phyloP scores from a whole-genome alignment of 2,329 filamentous ascomycete genomes.

The Sphaerulina musiva region DNA sequence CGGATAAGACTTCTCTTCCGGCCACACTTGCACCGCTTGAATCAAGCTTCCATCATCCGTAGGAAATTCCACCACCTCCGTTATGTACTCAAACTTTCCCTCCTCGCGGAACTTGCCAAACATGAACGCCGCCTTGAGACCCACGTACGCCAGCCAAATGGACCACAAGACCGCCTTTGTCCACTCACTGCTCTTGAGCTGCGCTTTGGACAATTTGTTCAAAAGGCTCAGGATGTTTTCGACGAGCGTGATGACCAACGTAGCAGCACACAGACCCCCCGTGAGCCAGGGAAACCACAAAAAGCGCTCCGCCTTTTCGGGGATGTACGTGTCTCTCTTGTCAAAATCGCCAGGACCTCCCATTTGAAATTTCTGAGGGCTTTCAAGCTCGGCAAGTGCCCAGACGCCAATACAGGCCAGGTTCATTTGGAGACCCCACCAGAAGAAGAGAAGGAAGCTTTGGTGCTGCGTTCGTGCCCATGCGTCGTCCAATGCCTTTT shows the following conservation, averaged over 20 bases:
- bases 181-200: slow-evolving; percentile 3
- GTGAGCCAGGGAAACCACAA: slow-evolving; percentile 6
- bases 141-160: slow-evolving; percentile 4
- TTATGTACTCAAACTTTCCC: background rate
- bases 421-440: slow-evolving; percentile 5
- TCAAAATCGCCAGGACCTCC: slow-evolving; percentile 4
- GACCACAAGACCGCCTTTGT: slow-evolving; percentile 1
- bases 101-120: background rate
- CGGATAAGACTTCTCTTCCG: background rate
- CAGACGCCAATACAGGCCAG: background rate
- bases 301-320: slow-evolving; percentile 1
- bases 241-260: slow-evolving; percentile 1
- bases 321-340: background rate
- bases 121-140: background rate
- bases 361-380: slow-evolving; percentile 1
- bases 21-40: slow-evolving; percentile 1
- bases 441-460: slow-evolving; percentile 4
- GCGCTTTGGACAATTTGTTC: slow-evolving; percentile 1
- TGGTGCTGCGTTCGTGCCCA: background rate
- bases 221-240: slow-evolving; percentile 2
- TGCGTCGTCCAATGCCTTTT: background rate
- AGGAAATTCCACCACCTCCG: too few species aligned
- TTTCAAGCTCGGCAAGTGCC: background rate
- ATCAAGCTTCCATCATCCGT: too few species aligned
- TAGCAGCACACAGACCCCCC: background rate